Conservation (phyloP, 2,329 filamentous ascomycete species). For the Epichloe glyceriae region DNA sequence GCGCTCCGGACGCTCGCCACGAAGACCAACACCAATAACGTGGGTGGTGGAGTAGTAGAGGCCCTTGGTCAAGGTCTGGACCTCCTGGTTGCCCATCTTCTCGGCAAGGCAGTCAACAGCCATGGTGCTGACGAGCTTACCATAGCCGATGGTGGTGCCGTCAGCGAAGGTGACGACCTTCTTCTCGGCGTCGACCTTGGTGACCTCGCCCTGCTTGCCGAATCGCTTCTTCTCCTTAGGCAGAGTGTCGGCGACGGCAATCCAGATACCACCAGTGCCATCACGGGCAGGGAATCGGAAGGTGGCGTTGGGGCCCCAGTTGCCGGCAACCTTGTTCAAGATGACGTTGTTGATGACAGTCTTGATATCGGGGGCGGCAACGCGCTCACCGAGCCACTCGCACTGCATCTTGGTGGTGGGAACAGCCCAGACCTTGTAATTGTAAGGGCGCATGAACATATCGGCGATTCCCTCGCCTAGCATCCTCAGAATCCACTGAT, state of each 20-base stretch:
- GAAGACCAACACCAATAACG: slow-evolving; percentile 90
- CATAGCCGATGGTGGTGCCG: slow-evolving; percentile 79
- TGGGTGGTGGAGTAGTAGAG: slow-evolving; percentile 96
- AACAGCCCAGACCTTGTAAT: slow-evolving; percentile 99
- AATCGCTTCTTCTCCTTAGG: slow-evolving; percentile 86
- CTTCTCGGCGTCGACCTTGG: slow-evolving; percentile 72
- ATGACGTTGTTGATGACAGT: slow-evolving; percentile 86
- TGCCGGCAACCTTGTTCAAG: slow-evolving; percentile 86
- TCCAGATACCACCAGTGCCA: slow-evolving; percentile 98
- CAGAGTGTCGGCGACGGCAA: slow-evolving; percentile 84
- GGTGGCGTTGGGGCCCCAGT: slow-evolving; percentile 96
- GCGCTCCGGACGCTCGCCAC: slow-evolving; percentile 79
- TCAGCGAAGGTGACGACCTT: slow-evolving; percentile 74
- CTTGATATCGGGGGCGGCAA: slow-evolving; percentile 94
- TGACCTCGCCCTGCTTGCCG: slow-evolving; percentile 71
- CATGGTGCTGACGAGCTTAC: slow-evolving; percentile 94
- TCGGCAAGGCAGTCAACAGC: slow-evolving; percentile 79
- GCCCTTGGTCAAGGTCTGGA: slow-evolving; percentile 71
- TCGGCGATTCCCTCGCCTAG: slow-evolving; percentile 83
- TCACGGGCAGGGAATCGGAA: slow-evolving; percentile 96
- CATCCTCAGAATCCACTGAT: slow-evolving; percentile 94
- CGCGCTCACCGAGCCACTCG: slow-evolving; percentile 95
- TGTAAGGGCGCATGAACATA: slow-evolving; percentile 98
- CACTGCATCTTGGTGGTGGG: slow-evolving; percentile 99
- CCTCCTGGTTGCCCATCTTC: slow-evolving; percentile 75